Conservation (phyloP, 805 yeast species). For the Cyberlindnera maclurae region DNA sequence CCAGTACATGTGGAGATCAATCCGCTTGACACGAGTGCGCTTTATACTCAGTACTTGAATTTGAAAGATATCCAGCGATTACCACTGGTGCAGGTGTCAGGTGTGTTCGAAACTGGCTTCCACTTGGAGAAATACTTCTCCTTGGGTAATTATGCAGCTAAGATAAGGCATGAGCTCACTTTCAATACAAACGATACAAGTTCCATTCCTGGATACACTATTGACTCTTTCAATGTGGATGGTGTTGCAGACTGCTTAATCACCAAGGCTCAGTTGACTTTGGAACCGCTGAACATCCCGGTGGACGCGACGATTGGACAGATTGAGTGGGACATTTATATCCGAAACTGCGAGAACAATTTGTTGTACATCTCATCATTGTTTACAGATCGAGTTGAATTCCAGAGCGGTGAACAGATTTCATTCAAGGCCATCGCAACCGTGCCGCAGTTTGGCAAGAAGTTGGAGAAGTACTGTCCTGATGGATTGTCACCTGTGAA, state of each 20-base stretch:
- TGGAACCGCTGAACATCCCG: background rate
- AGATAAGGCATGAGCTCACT: background rate
- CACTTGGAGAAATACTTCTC: constrained; percentile 1
- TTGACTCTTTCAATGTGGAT: background rate
- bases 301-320: constrained; percentile 1
- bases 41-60: constrained; percentile 5
- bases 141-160: constrained; percentile 5
- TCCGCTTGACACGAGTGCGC: constrained; percentile 6
- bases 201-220: background rate
- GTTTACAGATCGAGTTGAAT: background rate
- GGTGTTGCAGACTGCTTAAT: background rate
- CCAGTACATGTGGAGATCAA: constrained; percentile 5
- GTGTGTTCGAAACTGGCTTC: constrained; percentile 5
- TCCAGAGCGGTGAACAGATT: background rate
- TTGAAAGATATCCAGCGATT: constrained; percentile 2
- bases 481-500: constrained; percentile 20
- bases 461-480: constrained; percentile 6
- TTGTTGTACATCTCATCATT: constrained; percentile 9
- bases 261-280: too few species aligned
- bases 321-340: constrained; percentile 18
- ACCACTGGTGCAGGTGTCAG: constrained; percentile 2
- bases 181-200: background rate
- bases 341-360: constrained; percentile 13
- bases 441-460: constrained; percentile 7
- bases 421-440: background rate